Evolutionary conservation across 2,329 filamentous ascomycete species (phyloP).

Genomic region (Penicillium sp.): DNA sequence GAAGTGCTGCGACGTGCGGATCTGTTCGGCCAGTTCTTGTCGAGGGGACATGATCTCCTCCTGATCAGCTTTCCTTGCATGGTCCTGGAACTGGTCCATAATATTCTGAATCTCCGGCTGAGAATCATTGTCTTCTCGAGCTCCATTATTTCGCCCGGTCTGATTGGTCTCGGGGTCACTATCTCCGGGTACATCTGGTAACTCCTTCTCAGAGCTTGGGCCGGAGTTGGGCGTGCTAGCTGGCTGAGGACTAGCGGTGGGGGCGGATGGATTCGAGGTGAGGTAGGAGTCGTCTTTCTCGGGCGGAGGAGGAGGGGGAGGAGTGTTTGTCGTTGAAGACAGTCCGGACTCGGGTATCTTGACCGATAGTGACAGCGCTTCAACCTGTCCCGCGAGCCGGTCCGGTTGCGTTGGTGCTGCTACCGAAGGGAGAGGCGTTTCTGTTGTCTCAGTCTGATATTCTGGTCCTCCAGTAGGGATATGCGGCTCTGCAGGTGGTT

Average conservation of each 20-base stretch:
- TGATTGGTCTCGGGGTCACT: slow-evolving; percentile 48
- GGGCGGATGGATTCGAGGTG: slow-evolving; percentile 53
- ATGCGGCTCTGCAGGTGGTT: slow-evolving; percentile 11
- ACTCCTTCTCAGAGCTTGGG: slow-evolving; percentile 44
- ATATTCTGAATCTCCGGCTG: slow-evolving; percentile 92
- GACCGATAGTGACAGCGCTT: slow-evolving; percentile 37
- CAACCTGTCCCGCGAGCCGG: slow-evolving; percentile 35
- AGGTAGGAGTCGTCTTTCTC: slow-evolving; percentile 58
- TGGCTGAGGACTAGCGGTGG: slow-evolving; percentile 43
- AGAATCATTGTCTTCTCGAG: slow-evolving; percentile 66
- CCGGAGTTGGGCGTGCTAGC: slow-evolving; percentile 44
- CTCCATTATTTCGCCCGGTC: slow-evolving; percentile 61
- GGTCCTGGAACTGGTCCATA: slow-evolving; percentile 91
- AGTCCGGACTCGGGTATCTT: slow-evolving; percentile 24
- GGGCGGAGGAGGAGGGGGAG: slow-evolving; percentile 50
- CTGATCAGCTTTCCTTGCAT: slow-evolving; percentile 69
- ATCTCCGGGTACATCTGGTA: slow-evolving; percentile 40
- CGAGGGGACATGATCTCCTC: slow-evolving; percentile 93
- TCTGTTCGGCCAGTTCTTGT: slow-evolving; percentile 78
- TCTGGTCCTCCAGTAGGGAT: slow-evolving; percentile 4
- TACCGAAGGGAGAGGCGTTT: slow-evolving; percentile 14
- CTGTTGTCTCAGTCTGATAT: slow-evolving; percentile 9
- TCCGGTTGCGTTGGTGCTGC: slow-evolving; percentile 26
- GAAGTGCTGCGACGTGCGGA: slow-evolving; percentile 69
- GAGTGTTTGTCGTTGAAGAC: slow-evolving; percentile 30